A percentile compares a stretch with the other conserved stretches of the same genome.
Evolutionary conservation across 805 yeast genomes (phyloP).

Genomic region (Saccharomycodes ludwigii): DNA sequence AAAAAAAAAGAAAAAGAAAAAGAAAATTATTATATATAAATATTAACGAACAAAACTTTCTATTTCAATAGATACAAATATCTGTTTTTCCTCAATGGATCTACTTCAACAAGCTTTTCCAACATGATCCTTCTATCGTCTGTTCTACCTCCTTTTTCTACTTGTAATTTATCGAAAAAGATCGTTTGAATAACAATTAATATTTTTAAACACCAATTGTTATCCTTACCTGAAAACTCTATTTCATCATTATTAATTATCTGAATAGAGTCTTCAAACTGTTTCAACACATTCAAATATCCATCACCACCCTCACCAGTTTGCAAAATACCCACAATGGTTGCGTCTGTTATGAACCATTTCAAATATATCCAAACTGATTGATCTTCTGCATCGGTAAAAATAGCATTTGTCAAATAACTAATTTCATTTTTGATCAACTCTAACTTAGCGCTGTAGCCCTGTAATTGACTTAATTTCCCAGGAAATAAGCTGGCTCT

Average conservation of each 20-base stretch:
- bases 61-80: slow-evolving; percentile 31
- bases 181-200: slow-evolving; percentile 34
- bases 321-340: slow-evolving; percentile 16
- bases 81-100: slow-evolving; percentile 53
- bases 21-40: no score
- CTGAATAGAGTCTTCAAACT: slow-evolving; percentile 35
- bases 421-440: slow-evolving; percentile 48
- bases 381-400: slow-evolving; percentile 88
- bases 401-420: slow-evolving; percentile 69
- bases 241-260: slow-evolving; percentile 65
- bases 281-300: slow-evolving; percentile 28
- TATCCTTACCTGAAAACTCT: slow-evolving; percentile 50
- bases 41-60: no score
- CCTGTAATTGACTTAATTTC: slow-evolving; percentile 21
- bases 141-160: slow-evolving; percentile 24
- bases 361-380: slow-evolving; percentile 83
- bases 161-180: slow-evolving; percentile 17
- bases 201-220: slow-evolving; percentile 66
- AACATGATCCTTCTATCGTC: slow-evolving; percentile 20
- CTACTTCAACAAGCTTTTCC: slow-evolving; percentile 35
- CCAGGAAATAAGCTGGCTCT: slow-evolving; percentile 56
- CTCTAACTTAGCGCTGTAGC: slow-evolving; percentile 18
- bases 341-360: slow-evolving; percentile 48
- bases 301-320: slow-evolving; percentile 13
- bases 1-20: no score